Base-by-base conservation (phyloP, 768 basidiomycete species). In the Russula compacta region DNA sequence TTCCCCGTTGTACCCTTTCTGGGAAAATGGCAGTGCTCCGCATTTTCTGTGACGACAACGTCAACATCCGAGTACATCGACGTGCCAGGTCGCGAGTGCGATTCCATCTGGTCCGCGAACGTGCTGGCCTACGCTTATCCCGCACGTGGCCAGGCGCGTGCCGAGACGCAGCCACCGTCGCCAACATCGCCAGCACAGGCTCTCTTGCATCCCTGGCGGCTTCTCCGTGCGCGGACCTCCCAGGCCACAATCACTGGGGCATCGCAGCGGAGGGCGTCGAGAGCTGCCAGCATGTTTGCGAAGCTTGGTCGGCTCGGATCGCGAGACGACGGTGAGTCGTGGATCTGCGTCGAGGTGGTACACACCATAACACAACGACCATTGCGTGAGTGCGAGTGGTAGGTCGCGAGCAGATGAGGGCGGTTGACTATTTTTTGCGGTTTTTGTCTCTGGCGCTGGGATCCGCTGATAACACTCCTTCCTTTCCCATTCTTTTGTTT, bases 21-120 rank as follows among this genome's bases (percentile, higher is more conserved):
- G 21, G 35, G 12, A n/a, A 29, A 9, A 33, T 9, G 38, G 19
- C 43, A 73, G 73, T 70, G 66, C 36, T 73, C 73, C 6, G 68
- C 71, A 5, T 73, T 74, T 59, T 73, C 72, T 33, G 69, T 73
- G 15, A 71, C 73, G 50, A 73, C 73, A n/a, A 72, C 73, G 4
- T 74, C 73, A 32, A 74, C 73, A 8, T 71, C 70, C 17, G 66
- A 67, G 32, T 74, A 73, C 57, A 68, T 74, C 58, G 71, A 72
- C 58, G 69, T 74, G 42, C 59, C 57, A n/a, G 51, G 58, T 10
- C 62, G 42, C 9, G 63, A 64, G 14, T 59, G 63, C 9, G 49
- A 52, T n/a, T 64, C 62, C 4, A 39, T 66, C 33, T 59, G 59
- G 58, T 63, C 62, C 14, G 53, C 48, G 10, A 64, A 57, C 48